phyloP scores from a whole-genome alignment of 2,329 filamentous ascomycete genomes.

The Teratosphaeria nubilosa region DNA sequence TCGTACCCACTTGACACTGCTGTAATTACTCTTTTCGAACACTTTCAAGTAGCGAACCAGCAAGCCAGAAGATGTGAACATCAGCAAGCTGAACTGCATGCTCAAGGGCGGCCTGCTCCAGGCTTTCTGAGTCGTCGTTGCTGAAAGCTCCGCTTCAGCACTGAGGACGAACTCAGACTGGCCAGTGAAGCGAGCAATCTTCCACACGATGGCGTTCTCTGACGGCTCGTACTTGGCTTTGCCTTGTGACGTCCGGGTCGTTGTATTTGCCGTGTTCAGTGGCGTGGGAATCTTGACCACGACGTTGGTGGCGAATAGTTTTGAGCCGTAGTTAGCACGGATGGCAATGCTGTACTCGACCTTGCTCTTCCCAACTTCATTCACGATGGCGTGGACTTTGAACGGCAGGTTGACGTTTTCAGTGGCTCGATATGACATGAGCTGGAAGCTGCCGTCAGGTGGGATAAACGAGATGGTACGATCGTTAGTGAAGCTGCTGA shows the following conservation, averaged over 20 bases:
- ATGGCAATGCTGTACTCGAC: slow-evolving; percentile 98
- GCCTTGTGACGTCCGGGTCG: slow-evolving; percentile 84
- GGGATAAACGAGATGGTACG: slow-evolving; percentile 98
- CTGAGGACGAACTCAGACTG: slow-evolving; percentile 92
- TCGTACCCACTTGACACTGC: slow-evolving; percentile 95
- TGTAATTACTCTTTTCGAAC: slow-evolving; percentile 99
- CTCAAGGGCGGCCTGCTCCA: slow-evolving; percentile 92
- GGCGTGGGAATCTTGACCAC: slow-evolving; percentile 89
- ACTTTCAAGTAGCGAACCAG: slow-evolving; percentile 94
- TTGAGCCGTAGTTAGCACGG: slow-evolving; percentile 90
- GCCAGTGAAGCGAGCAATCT: slow-evolving; percentile 96
- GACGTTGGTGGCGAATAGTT: slow-evolving; percentile 95
- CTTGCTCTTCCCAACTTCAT: slow-evolving; percentile 91
- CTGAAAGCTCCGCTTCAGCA: slow-evolving; percentile 84
- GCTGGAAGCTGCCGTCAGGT: slow-evolving; percentile 93
- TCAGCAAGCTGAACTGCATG: slow-evolving; percentile 84
- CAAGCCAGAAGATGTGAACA: slow-evolving; percentile 94
- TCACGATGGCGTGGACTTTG: slow-evolving; percentile 97
- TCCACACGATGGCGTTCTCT: slow-evolving; percentile 98
- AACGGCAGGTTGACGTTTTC: slow-evolving; percentile 98
- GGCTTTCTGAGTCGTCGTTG: slow-evolving; percentile 96
- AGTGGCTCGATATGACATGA: slow-evolving; percentile 96
- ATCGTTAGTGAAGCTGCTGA: slow-evolving; percentile 96
- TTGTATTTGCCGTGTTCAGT: slow-evolving; percentile 89
- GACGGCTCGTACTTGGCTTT: slow-evolving; percentile 98